Conservation (phyloP, 2,329 filamentous ascomycete species). For the Arthrobotrys sphaeroides region DNA sequence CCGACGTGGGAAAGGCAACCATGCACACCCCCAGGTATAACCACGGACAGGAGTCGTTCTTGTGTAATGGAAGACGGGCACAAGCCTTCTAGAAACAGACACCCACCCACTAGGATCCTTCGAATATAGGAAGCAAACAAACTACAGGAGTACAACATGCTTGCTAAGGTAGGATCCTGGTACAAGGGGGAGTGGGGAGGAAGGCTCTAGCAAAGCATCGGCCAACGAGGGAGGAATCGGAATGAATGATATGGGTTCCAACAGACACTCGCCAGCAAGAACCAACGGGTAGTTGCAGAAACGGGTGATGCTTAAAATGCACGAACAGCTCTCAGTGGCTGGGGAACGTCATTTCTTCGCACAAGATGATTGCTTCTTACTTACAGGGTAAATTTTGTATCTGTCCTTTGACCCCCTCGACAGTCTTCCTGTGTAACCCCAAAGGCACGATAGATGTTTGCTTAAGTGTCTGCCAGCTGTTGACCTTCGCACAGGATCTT, state of each 20-base stretch:
- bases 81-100: constrained; percentile 46
- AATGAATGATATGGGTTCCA: background rate
- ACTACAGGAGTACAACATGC: constrained; percentile 3
- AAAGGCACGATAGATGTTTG: constrained; percentile 49
- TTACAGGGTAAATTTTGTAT: constrained; percentile 26
- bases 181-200: constrained; percentile 10
- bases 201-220: background rate
- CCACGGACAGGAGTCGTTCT: constrained; percentile 9
- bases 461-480: constrained; percentile 48
- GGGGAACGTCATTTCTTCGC: constrained; percentile 5
- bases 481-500: constrained; percentile 35
- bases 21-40: constrained; percentile 1
- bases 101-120: constrained; percentile 19
- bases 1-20: constrained; percentile 5
- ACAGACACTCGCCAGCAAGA: constrained; percentile 14
- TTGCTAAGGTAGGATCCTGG: background rate
- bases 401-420: background rate
- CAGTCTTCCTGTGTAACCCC: constrained; percentile 41
- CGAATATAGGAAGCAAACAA: constrained; percentile 32
- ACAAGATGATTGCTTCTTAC: constrained; percentile 20
- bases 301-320: constrained; percentile 9
- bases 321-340: constrained; percentile 11
- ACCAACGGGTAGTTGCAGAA: constrained; percentile 34
- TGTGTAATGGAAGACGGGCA: constrained; percentile 43
- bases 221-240: background rate